phyloP scores from a whole-genome alignment of 2,329 filamentous ascomycete species.

The Ceratocystis cacaofunesta region DNA sequence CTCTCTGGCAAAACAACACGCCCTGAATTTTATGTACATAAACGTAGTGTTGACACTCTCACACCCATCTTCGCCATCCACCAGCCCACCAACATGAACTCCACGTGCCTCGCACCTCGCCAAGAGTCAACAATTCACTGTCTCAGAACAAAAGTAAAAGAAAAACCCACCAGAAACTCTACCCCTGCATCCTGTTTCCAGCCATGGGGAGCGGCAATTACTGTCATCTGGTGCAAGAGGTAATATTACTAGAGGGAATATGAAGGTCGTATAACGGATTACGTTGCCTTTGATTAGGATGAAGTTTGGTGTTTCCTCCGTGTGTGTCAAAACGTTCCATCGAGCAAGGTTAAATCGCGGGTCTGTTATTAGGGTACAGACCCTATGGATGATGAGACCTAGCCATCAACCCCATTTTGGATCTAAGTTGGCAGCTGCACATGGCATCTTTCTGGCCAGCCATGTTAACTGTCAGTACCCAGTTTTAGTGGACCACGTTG shows the following conservation, averaged over 20 bases:
- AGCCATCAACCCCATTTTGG: neutral
- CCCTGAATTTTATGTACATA: neutral
- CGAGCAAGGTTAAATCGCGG: neutral
- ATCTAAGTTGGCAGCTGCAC: neutral
- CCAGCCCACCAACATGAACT: neutral
- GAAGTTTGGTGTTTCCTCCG: constrained; percentile 1
- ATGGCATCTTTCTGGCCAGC: too few species aligned
- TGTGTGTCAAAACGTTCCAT: constrained; percentile 1
- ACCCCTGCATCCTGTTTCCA: neutral
- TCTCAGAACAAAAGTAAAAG: too few species aligned
- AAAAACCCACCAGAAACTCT: neutral
- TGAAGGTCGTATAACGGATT: neutral
- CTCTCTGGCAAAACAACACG: neutral
- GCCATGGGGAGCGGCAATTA: neutral
- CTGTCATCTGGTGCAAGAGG: neutral
- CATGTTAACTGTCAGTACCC: too few species aligned
- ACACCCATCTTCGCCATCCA: neutral
- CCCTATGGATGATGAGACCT: neutral
- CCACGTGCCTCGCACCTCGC: neutral
- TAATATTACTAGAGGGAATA: neutral
- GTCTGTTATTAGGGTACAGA: neutral
- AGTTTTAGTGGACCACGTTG: too few species aligned
- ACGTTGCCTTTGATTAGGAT: neutral
- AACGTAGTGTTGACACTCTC: neutral
- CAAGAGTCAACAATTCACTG: too few species aligned